A percentile compares a stretch with the other conserved stretches of the same genome.
Conservation (phyloP, 805 yeast species). For the Suhomyces canberraensis region DNA sequence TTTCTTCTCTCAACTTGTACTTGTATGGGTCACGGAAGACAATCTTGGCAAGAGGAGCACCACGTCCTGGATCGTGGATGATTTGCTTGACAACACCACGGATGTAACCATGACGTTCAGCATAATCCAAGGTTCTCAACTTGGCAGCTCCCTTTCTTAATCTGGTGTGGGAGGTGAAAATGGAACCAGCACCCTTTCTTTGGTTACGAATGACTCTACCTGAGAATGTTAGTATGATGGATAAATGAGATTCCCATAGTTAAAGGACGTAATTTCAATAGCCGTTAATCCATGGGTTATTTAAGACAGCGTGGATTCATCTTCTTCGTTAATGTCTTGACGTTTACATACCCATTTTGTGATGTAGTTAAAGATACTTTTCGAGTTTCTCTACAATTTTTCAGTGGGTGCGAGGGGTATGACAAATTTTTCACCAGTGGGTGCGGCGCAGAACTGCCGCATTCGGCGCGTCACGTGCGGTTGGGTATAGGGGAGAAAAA, state of each 20-base stretch:
- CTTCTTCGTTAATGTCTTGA: background rate
- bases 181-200: constrained; percentile 99
- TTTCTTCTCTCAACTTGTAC: constrained; percentile 97
- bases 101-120: constrained; percentile 99
- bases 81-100: constrained; percentile 99
- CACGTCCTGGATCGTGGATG: constrained; percentile 99
- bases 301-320: no score
- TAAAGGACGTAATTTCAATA: no score
- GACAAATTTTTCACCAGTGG: constrained; percentile 4
- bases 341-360: constrained; percentile 15
- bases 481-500: background rate
- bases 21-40: constrained; percentile 99
- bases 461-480: background rate
- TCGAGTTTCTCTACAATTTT: constrained; percentile 1
- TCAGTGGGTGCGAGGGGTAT: background rate
- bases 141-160: constrained; percentile 99
- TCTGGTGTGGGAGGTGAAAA: constrained; percentile 99
- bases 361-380: constrained; percentile 7
- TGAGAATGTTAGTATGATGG: constrained; percentile 27
- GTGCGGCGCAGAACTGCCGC: constrained; percentile 2
- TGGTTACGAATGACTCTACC: constrained; percentile 99
- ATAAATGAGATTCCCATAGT: no score
- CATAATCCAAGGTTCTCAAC: constrained; percentile 97
- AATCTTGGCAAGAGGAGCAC: constrained; percentile 97
- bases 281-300: no score